Evolutionary conservation across 2,329 filamentous ascomycete genomes (phyloP), one percentile per base, ranked within the genome.

Genomic region (Fusarium domesticum): DNA sequence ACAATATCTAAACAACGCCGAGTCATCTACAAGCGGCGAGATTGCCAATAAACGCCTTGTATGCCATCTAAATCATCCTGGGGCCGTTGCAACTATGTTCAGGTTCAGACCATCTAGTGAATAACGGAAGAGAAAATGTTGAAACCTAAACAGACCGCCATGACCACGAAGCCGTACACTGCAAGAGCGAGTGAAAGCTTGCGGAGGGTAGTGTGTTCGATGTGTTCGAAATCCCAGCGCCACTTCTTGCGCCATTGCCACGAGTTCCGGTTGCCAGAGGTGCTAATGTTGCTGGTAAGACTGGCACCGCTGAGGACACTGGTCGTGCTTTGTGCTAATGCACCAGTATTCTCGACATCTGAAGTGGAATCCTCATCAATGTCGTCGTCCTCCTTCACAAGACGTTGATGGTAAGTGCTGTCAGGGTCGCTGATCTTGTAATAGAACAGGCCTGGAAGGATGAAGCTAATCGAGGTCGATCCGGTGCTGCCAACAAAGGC

Each of bases 391-490:
- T 93, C 90, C 65, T 97, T 97, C 51, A 89, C 74, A 8, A 97
- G 73, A 12, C 86, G 81, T 64, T 96, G 92, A 58, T 96, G 90
- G 51, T 92, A 83, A 19, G 84, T 78, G 35, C 88, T 92, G 43
- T 96, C 86, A 0, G 93, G 93, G 18, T 89, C 83, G 11, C 89
- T 95, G 48, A 98, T 97, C 69, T 97, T 97, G 72, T 97, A 98
- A 69, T 97, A 98, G 67, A 98, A 98, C 4, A 98, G 70, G 0
- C 93, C 93, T 0, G 93, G 93, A 1, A 98, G 77, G 54, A 98
- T 97, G 65, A 98, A 98, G 50, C 89, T 95, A 59, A 98, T 98
- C 49, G 89, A 89, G 0, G 93, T 98, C 39, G 86, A 92, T 41
- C 93, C 93, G 0, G 93, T 98, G 58, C 86, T 90, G 30, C 93